phyloP scores from a whole-genome alignment of 495 filamentous ascomycete genomes.

The Daldinia decipiens region DNA sequence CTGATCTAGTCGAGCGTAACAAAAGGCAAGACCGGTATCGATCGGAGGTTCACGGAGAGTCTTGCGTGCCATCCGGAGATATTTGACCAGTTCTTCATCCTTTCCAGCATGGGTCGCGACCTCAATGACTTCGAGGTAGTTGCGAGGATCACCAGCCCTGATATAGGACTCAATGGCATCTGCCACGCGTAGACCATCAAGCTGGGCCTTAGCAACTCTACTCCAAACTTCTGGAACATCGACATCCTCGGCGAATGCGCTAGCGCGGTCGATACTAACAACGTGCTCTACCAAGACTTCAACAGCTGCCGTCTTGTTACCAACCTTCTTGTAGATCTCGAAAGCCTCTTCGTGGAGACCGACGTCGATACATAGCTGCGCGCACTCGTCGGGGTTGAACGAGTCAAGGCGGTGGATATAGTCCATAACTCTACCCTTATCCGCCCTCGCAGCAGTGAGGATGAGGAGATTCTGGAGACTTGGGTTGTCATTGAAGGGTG shows the following conservation, averaged over 20 bases:
- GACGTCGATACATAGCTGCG: slow-evolving; percentile 90
- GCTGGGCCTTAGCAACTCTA: slow-evolving; percentile 96
- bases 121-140: slow-evolving; percentile 96
- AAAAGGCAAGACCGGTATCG: slow-evolving; percentile 93
- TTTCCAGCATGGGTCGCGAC: slow-evolving; percentile 95
- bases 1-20: slow-evolving; percentile 89
- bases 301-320: slow-evolving; percentile 84
- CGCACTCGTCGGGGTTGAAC: slow-evolving; percentile 93
- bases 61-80: slow-evolving; percentile 95
- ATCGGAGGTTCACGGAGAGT: slow-evolving; percentile 93
- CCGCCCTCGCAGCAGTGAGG: slow-evolving; percentile 95
- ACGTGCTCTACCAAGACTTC: slow-evolving; percentile 96
- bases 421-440: slow-evolving; percentile 94
- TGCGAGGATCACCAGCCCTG: slow-evolving; percentile 89
- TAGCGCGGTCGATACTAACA: slow-evolving; percentile 97
- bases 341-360: slow-evolving; percentile 98
- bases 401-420: slow-evolving; percentile 92
- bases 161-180: slow-evolving; percentile 98
- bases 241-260: slow-evolving; percentile 95
- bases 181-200: slow-evolving; percentile 91
- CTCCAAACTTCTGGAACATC: slow-evolving; percentile 99
- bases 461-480: slow-evolving; percentile 97
- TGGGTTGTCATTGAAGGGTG: slow-evolving; percentile 94
- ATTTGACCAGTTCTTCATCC: slow-evolving; percentile 98
- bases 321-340: slow-evolving; percentile 97